A percentile compares a stretch with the other conserved stretches of the same genome.
Conservation (phyloP, 2,329 filamentous ascomycete genomes). For the Xylariaceae sp. region DNA sequence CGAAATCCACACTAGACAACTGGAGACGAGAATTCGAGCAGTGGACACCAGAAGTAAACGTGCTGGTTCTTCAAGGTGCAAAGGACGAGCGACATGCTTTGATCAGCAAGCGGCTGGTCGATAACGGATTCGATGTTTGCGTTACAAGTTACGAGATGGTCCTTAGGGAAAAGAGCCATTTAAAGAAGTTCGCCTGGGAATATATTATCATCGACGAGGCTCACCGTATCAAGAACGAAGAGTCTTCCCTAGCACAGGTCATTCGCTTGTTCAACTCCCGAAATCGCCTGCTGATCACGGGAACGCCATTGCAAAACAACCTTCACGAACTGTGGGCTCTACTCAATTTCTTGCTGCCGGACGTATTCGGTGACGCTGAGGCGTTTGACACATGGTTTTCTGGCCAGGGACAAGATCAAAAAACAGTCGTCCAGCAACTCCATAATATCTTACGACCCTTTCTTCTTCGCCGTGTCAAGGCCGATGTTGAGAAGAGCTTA, state of each 20-base stretch:
- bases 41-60: constrained; percentile 96
- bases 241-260: constrained; percentile 94
- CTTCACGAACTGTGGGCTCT: constrained; percentile 97
- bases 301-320: constrained; percentile 97
- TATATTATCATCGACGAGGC: constrained; percentile 99
- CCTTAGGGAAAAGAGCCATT: constrained; percentile 87
- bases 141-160: constrained; percentile 99
- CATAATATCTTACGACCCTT: constrained; percentile 94
- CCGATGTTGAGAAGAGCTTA: constrained; percentile 96
- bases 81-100: constrained; percentile 91
- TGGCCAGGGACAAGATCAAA: constrained; percentile 86
- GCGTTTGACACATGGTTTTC: constrained; percentile 99
- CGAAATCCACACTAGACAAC: constrained; percentile 97
- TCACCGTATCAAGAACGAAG: constrained; percentile 99
- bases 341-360: constrained; percentile 95
- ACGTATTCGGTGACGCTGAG: constrained; percentile 95
- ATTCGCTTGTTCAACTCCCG: constrained; percentile 95
- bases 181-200: constrained; percentile 99
- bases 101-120: constrained; percentile 89
- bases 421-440: constrained; percentile 93
- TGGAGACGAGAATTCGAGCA: constrained; percentile 94
- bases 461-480: constrained; percentile 93
- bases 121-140: constrained; percentile 96
- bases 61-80: constrained; percentile 89
- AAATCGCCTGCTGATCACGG: constrained; percentile 93